Conservation (phyloP, 1,284 basidiomycete genomes). For the Cryptococcus depauperatus region DNA sequence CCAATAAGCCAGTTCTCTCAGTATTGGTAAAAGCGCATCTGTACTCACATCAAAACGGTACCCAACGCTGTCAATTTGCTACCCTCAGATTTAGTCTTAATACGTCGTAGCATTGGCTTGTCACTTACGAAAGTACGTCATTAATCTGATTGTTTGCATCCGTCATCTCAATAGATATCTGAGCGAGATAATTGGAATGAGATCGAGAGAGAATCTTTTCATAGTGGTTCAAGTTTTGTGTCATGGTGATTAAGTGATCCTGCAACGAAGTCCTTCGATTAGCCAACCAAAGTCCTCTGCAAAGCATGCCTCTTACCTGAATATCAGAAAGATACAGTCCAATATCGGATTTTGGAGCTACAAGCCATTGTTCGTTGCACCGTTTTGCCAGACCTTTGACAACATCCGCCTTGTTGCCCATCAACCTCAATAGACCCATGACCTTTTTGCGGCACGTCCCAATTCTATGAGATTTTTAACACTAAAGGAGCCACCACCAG, state of each 20-base stretch:
- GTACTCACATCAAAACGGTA: slow-evolving; percentile 77
- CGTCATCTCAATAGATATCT: slow-evolving; percentile 98
- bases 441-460: slow-evolving; percentile 99
- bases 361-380: slow-evolving; percentile 96
- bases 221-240: slow-evolving; percentile 97
- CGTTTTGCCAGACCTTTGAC: slow-evolving; percentile 97
- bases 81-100: too few relatives aligned
- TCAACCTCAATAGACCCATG: slow-evolving; percentile 86
- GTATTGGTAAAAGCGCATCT: neutral
- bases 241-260: slow-evolving; percentile 99
- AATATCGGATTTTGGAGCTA: slow-evolving; percentile 96
- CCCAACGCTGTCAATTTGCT: slow-evolving; percentile 97
- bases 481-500: neutral
- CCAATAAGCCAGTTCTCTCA: too few relatives aligned
- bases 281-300: neutral
- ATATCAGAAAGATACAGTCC: slow-evolving; percentile 92
- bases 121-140: slow-evolving; percentile 63
- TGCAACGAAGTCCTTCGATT: slow-evolving; percentile 41
- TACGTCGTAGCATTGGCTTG: too few relatives aligned
- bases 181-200: slow-evolving; percentile 98
- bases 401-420: slow-evolving; percentile 99
- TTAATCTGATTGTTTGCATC: slow-evolving; percentile 99
- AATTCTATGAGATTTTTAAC: slow-evolving; percentile 54
- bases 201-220: slow-evolving; percentile 98
- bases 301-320: slow-evolving; percentile 48